These are phyloP conservation scores for Suillus fuscotomentosus DNA, from an alignment of 768 basidiomycete species.

Conservation along the genomic window DNA sequence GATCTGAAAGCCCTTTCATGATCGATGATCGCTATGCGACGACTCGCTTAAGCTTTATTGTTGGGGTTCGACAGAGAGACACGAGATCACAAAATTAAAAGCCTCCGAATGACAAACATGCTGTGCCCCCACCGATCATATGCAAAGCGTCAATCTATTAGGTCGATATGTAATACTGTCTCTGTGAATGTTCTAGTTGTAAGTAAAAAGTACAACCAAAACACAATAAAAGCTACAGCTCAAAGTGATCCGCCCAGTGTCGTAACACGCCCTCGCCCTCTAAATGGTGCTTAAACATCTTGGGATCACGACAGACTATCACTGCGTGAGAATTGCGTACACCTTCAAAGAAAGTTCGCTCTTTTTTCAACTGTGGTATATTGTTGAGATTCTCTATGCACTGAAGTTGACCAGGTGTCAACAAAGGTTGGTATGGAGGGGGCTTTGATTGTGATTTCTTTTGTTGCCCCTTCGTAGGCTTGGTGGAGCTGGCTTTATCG, in stretches of 20 bases:
- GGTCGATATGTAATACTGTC: not conserved
- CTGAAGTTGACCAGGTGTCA: slow-evolving; percentile 55
- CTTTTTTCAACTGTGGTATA: slow-evolving; percentile 68
- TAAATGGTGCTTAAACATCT: slow-evolving; percentile 55
- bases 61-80: not conserved
- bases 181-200: not conserved
- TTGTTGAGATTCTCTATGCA: slow-evolving; percentile 62
- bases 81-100: not conserved
- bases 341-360: slow-evolving; percentile 59
- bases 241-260: slow-evolving; percentile 70
- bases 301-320: slow-evolving; percentile 68
- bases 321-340: slow-evolving; percentile 68
- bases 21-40: not conserved
- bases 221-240: slow-evolving; percentile 30
- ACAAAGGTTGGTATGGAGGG: slow-evolving; percentile 38
- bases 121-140: not conserved
- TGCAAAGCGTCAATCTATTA: not conserved
- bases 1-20: slow-evolving; percentile 1
- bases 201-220: slow-evolving; percentile 2
- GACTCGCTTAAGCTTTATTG: not conserved
- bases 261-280: slow-evolving; percentile 63
- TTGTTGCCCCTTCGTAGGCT: slow-evolving; percentile 3
- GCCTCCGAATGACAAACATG: not conserved
- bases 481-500: not conserved
- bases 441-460: slow-evolving; percentile 8